Percentiles rank a stretch among this genome's conserved stretches.
These are phyloP conservation scores for Paspalum notatum DNA, from an alignment of 176 grass and related monocot species.

Conservation along the genomic window DNA sequence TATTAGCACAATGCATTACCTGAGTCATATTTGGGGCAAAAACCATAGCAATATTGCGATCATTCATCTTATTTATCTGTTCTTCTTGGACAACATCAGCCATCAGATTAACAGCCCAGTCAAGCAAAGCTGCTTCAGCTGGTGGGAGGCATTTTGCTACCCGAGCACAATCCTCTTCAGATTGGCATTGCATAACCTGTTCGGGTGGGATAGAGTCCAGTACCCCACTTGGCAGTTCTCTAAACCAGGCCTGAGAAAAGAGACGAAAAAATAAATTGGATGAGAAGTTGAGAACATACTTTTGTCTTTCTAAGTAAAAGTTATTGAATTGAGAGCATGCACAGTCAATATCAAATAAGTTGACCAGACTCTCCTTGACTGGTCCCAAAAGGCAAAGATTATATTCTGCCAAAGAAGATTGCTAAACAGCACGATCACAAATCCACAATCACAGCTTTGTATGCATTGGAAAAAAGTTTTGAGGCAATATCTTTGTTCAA, in stretches of 20 bases:
- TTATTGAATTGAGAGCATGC: background rate
- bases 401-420: constrained; percentile 20
- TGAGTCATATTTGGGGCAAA: constrained; percentile 95
- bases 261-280: constrained; percentile 16
- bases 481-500: constrained; percentile 14
- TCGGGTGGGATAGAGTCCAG: constrained; percentile 72
- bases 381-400: constrained; percentile 32
- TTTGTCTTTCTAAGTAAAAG: background rate
- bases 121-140: constrained; percentile 66
- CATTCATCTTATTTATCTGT: constrained; percentile 82
- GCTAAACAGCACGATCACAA: background rate
- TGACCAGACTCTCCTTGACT: background rate
- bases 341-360: constrained; percentile 10
- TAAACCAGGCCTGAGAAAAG: constrained; percentile 81
- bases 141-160: constrained; percentile 58
- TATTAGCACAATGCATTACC: constrained; percentile 41
- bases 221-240: constrained; percentile 67
- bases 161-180: constrained; percentile 65
- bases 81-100: constrained; percentile 86
- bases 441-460: constrained; percentile 16
- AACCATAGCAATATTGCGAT: constrained; percentile 76
- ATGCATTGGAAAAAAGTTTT: constrained; percentile 6
- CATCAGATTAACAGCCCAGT: constrained; percentile 91
- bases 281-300: constrained; percentile 9
- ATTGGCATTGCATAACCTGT: constrained; percentile 81